Evolutionary conservation across 2,329 filamentous ascomycete species (phyloP), one percentile per base, ranked within the genome.

Genomic region (Exophiala mesophila): DNA sequence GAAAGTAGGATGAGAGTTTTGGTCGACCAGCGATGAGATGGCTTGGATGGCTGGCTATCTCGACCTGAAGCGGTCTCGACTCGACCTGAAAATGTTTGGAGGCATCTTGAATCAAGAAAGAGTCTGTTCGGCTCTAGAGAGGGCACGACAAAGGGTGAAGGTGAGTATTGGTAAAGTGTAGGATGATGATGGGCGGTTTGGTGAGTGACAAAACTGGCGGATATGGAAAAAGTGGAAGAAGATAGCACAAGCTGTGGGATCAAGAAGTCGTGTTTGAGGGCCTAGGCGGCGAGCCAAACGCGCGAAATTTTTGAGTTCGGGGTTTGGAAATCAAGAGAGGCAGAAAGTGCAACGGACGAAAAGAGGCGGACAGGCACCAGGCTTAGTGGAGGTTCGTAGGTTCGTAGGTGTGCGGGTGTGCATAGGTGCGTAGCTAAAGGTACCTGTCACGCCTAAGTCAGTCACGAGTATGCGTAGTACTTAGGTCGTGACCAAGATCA

Each of bases 61-160:
- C 18, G 39, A 48, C 48, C 41, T 47, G 39, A 47, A 42, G 41
- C 48, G 39, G 39, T 45, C 39, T 31, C 20, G 39, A 45, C 48
- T 38, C 26, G 24, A 36, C 16, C 29, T 36, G 21, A 45, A 24
- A 31, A 21, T 39, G 36, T 43, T 40, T 31, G 36, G 45, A 51
- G 30, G 39, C 48, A 51, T 51, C 34, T 31, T 41, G 33, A 32
- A 10, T 30, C 30, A 23, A 30, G 30, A 18, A 26, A 26, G 23
- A 26, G 18, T 43, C 21, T 36, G 39, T 23, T 38, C 28, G 36
- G 39, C 42, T 51, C 44, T 45, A 19, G 24, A 12, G 38, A 35
- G 13, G 34, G 44, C 44, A 36, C 37, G 17, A 29, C 37, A 41
- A 34, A 41, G n/a, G n/a, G n/a, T n/a, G n/a, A n/a, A n/a, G n/a